Evolutionary conservation across 164 flowering plant genomes (phyloP).

Genomic region (Malania oleifera): DNA sequence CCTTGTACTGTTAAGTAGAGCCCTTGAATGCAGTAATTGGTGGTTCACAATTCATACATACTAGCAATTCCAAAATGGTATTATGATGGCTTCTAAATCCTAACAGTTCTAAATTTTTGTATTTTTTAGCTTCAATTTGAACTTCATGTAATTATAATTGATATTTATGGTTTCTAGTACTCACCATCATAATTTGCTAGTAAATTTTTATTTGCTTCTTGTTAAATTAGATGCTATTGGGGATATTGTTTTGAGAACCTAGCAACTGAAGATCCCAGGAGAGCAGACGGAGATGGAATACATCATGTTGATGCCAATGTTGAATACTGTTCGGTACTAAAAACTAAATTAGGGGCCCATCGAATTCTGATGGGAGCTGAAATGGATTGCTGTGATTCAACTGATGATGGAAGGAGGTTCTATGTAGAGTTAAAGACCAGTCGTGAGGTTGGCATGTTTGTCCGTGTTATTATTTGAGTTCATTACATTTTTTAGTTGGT

Average conservation of each 20-base stretch:
- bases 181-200: neutral
- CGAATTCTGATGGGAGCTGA: constrained; percentile 98
- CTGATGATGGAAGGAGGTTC: constrained; percentile 84
- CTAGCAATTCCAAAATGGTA: too few relatives aligned
- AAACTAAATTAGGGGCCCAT: constrained; percentile 95
- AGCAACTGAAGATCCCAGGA: constrained; percentile 81
- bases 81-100: too few relatives aligned
- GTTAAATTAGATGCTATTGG: constrained; percentile 73
- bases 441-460: constrained; percentile 64
- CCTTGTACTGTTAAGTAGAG: too few relatives aligned
- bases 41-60: neutral
- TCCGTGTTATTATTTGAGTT: neutral
- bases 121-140: too few relatives aligned
- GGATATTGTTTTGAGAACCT: constrained; percentile 92
- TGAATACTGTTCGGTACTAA: constrained; percentile 84
- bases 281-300: constrained; percentile 69
- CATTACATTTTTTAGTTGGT: neutral
- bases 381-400: constrained; percentile 97
- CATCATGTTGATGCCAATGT: constrained; percentile 89
- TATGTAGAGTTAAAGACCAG: constrained; percentile 90
- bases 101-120: too few relatives aligned
- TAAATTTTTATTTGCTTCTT: neutral
- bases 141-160: neutral
- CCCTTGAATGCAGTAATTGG: too few relatives aligned
- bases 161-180: neutral